Base-by-base conservation (phyloP, 306 rosid genomes). In the Citrullus colocynthis region DNA sequence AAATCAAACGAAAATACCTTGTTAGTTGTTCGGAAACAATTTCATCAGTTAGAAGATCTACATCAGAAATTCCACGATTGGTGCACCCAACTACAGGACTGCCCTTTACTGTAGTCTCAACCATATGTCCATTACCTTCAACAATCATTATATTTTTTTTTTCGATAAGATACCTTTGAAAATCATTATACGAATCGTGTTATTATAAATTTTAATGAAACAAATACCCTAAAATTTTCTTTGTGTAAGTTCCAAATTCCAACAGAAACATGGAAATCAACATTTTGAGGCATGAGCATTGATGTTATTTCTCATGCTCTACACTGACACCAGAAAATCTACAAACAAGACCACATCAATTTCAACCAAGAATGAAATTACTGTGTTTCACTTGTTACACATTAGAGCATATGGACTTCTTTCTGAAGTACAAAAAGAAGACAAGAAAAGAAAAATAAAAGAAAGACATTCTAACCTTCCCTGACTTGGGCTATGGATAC, bases 1-100 rank as follows among this genome's bases (percentile, higher is more conserved):
- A 72, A 62, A 39, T 41, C 28, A 80, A 82, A 51, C 34, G 63
- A 76, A 34, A 75, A 63, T 85, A 94, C 98, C 98, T 94, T 74
- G 96, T 91, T 72, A 94, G 84, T 64, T 94, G 98, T 78, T 94
- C 98, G n/a, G 97, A 82, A 78, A 94, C 96, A 84, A 94, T 90
- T 70, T 94, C 98, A 66, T 94, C 97, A 32, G 76, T 86, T 78
- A 91, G 78, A 84, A 88, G 87, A 72, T 88, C 89, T 11, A 80
- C 87, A 59, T 70, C 78, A 80, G 80, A 75, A 78, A 86, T 64
- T 83, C 79, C 84, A 63, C 55, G 83, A 56, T 62, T 79, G 74
- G 78, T 84, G 74, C 80, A 83, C 81, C 80, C 86, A 80, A 84
- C 9, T 78, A 78, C 63, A 28, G 79, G 54, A 72, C 78, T 56